Evolutionary conservation across 768 basidiomycete species (phyloP).

Genomic region (Amanita molliuscula): DNA sequence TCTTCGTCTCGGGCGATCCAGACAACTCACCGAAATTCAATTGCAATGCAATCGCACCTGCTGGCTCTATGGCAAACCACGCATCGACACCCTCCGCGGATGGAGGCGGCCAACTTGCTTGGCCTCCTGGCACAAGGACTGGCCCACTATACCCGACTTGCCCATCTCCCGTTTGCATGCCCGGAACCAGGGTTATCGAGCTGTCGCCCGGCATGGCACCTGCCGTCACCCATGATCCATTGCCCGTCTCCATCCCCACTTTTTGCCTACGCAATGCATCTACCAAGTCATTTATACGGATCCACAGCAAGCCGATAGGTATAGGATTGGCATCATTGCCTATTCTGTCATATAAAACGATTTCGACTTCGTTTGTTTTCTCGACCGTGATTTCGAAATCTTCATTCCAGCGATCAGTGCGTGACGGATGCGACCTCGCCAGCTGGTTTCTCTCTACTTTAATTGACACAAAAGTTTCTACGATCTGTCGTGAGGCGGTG

Average conservation of each 20-base stretch:
- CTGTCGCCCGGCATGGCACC: constrained; percentile 72
- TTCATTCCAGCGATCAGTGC: constrained; percentile 96
- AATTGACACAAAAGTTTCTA: constrained; percentile 87
- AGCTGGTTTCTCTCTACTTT: constrained; percentile 95
- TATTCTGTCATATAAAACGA: constrained; percentile 91
- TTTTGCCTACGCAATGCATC: constrained; percentile 91
- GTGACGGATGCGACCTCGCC: constrained; percentile 84
- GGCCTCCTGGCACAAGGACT: constrained; percentile 15
- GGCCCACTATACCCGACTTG: constrained; percentile 40
- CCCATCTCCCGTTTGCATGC: constrained; percentile 27
- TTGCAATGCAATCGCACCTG: constrained; percentile 81
- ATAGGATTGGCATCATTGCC: constrained; percentile 69
- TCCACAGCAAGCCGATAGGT: constrained; percentile 93
- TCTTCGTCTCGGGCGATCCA: constrained; percentile 4
- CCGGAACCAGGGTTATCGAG: constrained; percentile 20
- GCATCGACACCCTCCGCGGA: constrained; percentile 79
- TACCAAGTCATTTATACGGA: constrained; percentile 86
- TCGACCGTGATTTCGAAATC: constrained; percentile 94
- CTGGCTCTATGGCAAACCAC: constrained; percentile 97
- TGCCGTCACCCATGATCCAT: constrained; percentile 94
- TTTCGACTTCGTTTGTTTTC: constrained; percentile 97
- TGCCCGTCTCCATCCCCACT: constrained; percentile 76
- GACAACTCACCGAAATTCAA: constrained; percentile 79
- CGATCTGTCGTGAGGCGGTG: constrained; percentile 67
- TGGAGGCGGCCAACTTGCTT: constrained; percentile 13